phyloP scores from a whole-genome alignment of 768 basidiomycete genomes.

The Boletus subcaerulescens region DNA sequence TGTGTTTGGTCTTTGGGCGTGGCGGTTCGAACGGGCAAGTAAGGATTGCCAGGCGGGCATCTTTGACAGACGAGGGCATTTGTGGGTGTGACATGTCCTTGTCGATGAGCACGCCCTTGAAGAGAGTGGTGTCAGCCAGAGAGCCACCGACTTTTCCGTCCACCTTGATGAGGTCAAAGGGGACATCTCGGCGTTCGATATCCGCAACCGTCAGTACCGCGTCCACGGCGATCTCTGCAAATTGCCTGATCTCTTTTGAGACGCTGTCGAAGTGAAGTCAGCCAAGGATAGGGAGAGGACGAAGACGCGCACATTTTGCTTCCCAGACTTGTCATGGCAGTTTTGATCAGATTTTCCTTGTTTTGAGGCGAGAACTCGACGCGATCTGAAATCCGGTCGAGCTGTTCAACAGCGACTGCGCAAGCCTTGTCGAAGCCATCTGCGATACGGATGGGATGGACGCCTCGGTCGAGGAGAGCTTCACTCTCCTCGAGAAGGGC shows the following conservation, averaged over 20 bases:
- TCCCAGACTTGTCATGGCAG: slow-evolving; percentile 93
- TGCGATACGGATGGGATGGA: slow-evolving; percentile 98
- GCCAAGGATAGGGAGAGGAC: not conserved
- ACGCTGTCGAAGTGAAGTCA: slow-evolving; percentile 55
- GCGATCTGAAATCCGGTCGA: slow-evolving; percentile 87
- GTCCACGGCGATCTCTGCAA: slow-evolving; percentile 97
- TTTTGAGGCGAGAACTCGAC: slow-evolving; percentile 82
- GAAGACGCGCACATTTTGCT: slow-evolving; percentile 80
- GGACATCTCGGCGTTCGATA: slow-evolving; percentile 89
- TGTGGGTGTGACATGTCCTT: slow-evolving; percentile 99
- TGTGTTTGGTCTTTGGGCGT: slow-evolving; percentile 98
- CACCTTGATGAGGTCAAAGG: slow-evolving; percentile 98
- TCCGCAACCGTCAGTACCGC: slow-evolving; percentile 95
- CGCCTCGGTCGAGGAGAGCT: slow-evolving; percentile 95
- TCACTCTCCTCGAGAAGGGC: slow-evolving; percentile 94
- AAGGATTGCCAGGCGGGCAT: slow-evolving; percentile 93
- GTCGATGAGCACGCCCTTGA: slow-evolving; percentile 97
- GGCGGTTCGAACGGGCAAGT: slow-evolving; percentile 99
- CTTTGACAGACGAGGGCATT: slow-evolving; percentile 86
- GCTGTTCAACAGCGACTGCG: slow-evolving; percentile 80
- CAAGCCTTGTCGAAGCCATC: slow-evolving; percentile 98
- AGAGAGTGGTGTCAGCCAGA: slow-evolving; percentile 89
- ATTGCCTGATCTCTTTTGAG: slow-evolving; percentile 92
- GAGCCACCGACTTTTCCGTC: slow-evolving; percentile 99
- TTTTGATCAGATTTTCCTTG: slow-evolving; percentile 87